Base-by-base conservation (phyloP, 768 basidiomycete species). In the Tylopilus rubrobrunneus region DNA sequence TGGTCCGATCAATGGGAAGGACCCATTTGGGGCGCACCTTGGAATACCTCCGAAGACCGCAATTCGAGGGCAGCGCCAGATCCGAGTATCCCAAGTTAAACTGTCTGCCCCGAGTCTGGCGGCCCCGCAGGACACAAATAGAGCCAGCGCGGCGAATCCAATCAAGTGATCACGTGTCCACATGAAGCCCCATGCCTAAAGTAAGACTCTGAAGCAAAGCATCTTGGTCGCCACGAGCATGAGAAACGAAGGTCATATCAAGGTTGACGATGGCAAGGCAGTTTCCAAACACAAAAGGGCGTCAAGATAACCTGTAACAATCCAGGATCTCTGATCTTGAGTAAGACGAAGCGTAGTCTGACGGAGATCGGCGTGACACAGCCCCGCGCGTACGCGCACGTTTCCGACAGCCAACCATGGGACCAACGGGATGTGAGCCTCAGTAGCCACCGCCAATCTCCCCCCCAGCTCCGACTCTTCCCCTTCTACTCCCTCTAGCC, bases 401-500 rank as follows among this genome's bases (percentile, higher is more conserved):
- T 7, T 46, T 19, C 11, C 4, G 25, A 23, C 14, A 37, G 39
- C 14, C 11, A 21, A 40, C n/a, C 39, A 19, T 7, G 39, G 33
- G 33, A 4, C 33, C 29, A 29, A 29, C 6, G 33, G 3, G 8
- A 34, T 11, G 10, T 5, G 6, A 34, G 33, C 12, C 10, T 63
- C 55, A 66, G 46, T 52, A 56, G 14, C 46, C 44, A 6, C 53
- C 52, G 10, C 39, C 48, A 17, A 47, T 33, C 15, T 66, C 75
- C 17, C 62, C 73, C 2, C 61, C 75, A 11, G 72, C 78, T 5
- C 76, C 79, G 23, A 72, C 78, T 59, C 80, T 78, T 55, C 85
- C 72, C 58, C 79, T 71, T 57, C 76, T 78, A 25, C 80, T 74
- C 70, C 89, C 89, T 45, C 81, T 78, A 14, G 88, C 90, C 63